Conservation (phyloP, 305 asterid species). For the Vinca major region DNA sequence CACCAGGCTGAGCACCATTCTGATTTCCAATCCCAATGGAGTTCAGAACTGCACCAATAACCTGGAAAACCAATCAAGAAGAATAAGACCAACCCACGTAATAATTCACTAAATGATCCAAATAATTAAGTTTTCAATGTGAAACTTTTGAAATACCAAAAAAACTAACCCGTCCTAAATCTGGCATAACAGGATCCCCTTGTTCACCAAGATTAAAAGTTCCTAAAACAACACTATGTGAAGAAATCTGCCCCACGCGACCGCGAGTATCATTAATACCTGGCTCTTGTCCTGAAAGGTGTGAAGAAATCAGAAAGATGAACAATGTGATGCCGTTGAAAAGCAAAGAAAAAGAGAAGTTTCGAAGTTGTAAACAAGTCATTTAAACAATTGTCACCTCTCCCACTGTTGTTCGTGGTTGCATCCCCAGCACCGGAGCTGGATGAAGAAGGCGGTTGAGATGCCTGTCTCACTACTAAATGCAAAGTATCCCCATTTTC, state of each 20-base stretch:
- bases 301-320: slow-evolving; percentile 6
- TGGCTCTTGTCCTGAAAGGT: slow-evolving; percentile 50
- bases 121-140: slow-evolving; percentile 1
- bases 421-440: slow-evolving; percentile 39
- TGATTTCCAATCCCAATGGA: slow-evolving; percentile 54
- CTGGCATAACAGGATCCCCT: slow-evolving; percentile 59
- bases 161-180: slow-evolving; percentile 57
- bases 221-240: slow-evolving; percentile 76
- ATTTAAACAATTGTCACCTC: slow-evolving; percentile 33
- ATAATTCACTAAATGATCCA: background rate
- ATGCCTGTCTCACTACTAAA: slow-evolving; percentile 63
- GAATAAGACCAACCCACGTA: background rate
- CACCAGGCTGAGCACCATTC: slow-evolving; percentile 47
- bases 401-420: slow-evolving; percentile 35
- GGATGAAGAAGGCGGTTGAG: slow-evolving; percentile 43
- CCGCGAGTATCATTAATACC: slow-evolving; percentile 37
- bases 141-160: slow-evolving; percentile 11
- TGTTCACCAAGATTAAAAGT: slow-evolving; percentile 69
- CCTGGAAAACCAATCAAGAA: slow-evolving; percentile 26
- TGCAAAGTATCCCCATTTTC: slow-evolving; percentile 83
- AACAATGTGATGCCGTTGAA: background rate
- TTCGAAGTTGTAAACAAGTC: slow-evolving; percentile 6
- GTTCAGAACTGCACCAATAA: slow-evolving; percentile 80
- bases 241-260: slow-evolving; percentile 56
- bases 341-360: background rate